phyloP scores from a whole-genome alignment of 192 early-diverging fungal species.

The Coemansia furcata region DNA sequence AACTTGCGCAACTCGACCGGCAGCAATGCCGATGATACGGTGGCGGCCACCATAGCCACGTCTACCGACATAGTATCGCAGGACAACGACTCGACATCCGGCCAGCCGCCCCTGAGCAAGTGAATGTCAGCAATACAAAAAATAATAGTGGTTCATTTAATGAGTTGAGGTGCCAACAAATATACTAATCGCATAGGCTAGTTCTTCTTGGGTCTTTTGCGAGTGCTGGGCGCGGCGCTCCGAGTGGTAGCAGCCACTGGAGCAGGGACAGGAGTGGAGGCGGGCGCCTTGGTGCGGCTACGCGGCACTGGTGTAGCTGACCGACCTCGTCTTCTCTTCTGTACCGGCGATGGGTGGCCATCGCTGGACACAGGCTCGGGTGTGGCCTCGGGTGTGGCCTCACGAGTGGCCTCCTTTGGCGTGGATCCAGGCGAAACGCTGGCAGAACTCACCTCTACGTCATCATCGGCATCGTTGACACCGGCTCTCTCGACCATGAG shows the following conservation, averaged over 20 bases:
- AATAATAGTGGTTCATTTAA: neutral
- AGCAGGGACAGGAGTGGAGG: slow-evolving; percentile 31
- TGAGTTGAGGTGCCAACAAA: neutral
- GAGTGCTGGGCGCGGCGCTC: slow-evolving; percentile 19
- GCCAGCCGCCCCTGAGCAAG: slow-evolving; percentile 6
- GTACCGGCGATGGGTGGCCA: slow-evolving; percentile 22
- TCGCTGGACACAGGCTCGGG: slow-evolving; percentile 23
- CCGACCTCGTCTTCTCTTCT: slow-evolving; percentile 24
- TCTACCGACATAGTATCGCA: slow-evolving; percentile 31
- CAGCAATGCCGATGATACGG: slow-evolving; percentile 33
- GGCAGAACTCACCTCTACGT: slow-evolving; percentile 9
- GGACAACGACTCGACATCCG: slow-evolving; percentile 25
- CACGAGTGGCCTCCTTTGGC: slow-evolving; percentile 6
- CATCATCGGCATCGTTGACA: slow-evolving; percentile 24
- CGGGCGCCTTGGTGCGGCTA: slow-evolving; percentile 23
- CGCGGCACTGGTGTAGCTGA: slow-evolving; percentile 44
- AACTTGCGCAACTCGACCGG: slow-evolving; percentile 30
- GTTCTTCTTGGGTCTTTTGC: slow-evolving; percentile 30
- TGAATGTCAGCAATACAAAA: neutral
- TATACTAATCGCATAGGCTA: slow-evolving; percentile 1
- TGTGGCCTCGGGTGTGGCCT: slow-evolving; percentile 11
- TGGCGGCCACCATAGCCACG: slow-evolving; percentile 36
- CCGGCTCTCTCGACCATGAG: slow-evolving; percentile 49
- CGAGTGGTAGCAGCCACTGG: slow-evolving; percentile 24
- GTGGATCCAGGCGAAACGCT: neutral